Percentiles rank a stretch among this genome's conserved stretches.
Conservation (phyloP, 345 rosid genomes). For the Ceriops zippeliana region DNA sequence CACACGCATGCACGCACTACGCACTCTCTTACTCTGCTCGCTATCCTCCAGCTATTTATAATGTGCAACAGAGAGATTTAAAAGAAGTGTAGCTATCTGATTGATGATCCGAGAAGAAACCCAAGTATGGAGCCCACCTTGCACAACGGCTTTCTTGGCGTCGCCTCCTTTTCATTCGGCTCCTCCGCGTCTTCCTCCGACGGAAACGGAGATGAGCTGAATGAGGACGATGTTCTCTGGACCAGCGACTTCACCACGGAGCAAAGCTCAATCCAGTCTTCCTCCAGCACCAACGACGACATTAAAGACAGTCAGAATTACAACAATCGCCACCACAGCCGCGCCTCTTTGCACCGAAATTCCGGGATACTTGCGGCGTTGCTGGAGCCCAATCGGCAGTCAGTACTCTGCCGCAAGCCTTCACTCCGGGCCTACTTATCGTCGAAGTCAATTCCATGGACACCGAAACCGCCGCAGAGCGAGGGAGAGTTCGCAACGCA, state of each 20-base stretch:
- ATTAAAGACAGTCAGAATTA: conserved; percentile 9
- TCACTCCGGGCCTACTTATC: conserved; percentile 12
- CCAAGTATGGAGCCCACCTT: conserved; percentile 16
- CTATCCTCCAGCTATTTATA: too few species aligned
- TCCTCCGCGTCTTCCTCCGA: neutral
- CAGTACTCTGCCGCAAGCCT: conserved; percentile 32
- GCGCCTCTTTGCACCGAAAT: conserved; percentile 17
- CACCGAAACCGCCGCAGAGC: conserved; percentile 29
- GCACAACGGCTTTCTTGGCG: conserved; percentile 33
- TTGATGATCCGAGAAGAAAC: neutral
- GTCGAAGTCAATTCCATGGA: conserved; percentile 27
- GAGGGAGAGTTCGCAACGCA: conserved; percentile 19
- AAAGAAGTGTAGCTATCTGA: neutral
- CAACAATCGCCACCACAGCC: conserved; percentile 9
- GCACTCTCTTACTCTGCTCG: too few species aligned
- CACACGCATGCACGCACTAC: neutral
- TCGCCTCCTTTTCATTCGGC: conserved; percentile 21
- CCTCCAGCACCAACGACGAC: conserved; percentile 7
- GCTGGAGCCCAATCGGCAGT: conserved; percentile 21
- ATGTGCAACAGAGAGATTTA: neutral
- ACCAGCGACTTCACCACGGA: conserved; percentile 31
- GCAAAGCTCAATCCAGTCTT: neutral
- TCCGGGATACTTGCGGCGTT: conserved; percentile 36
- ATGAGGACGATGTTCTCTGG: conserved; percentile 56
- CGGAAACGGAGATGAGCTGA: conserved; percentile 36